phyloP scores from a whole-genome alignment of 1,284 basidiomycete species.

The Pseudomicrostroma phylloplanum region DNA sequence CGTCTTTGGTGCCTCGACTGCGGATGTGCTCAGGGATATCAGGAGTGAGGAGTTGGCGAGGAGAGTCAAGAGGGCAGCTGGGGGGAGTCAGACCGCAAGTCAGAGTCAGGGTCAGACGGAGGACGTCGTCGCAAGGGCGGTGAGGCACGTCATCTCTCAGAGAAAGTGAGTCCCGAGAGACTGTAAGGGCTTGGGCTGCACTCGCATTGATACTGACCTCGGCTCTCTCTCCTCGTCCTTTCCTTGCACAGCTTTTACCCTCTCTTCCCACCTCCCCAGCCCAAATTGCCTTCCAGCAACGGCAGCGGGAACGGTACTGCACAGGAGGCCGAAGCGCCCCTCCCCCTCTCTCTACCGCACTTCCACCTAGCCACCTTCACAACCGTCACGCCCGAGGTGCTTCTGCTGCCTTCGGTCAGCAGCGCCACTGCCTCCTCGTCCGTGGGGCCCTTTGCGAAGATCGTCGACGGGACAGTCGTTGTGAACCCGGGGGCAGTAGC shows the following conservation, averaged over 20 bases:
- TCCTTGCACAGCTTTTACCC: conserved; percentile 73
- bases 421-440: conserved; percentile 48
- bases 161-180: conserved; percentile 60
- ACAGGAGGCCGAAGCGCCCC: background rate
- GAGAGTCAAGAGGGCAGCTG: conserved; percentile 47
- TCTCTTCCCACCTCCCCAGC: conserved; percentile 73
- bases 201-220: conserved; percentile 1
- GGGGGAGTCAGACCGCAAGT: conserved; percentile 21
- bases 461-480: conserved; percentile 62
- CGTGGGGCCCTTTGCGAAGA: conserved; percentile 76
- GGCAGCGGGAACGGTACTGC: background rate
- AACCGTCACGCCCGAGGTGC: conserved; percentile 64
- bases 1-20: conserved; percentile 68
- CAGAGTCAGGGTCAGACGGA: conserved; percentile 52
- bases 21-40: conserved; percentile 83
- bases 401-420: conserved; percentile 67
- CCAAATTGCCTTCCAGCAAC: conserved; percentile 58
- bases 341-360: conserved; percentile 39
- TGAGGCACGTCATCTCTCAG: conserved; percentile 76
- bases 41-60: conserved; percentile 73
- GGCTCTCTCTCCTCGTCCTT: background rate
- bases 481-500: conserved; percentile 59
- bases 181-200: background rate
- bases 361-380: conserved; percentile 30
- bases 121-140: conserved; percentile 71